A percentile compares a stretch with the other conserved stretches of the same genome.
These are phyloP conservation scores for Acrocalymma vagum DNA, from an alignment of 2,329 filamentous ascomycete genomes.

Conservation along the genomic window DNA sequence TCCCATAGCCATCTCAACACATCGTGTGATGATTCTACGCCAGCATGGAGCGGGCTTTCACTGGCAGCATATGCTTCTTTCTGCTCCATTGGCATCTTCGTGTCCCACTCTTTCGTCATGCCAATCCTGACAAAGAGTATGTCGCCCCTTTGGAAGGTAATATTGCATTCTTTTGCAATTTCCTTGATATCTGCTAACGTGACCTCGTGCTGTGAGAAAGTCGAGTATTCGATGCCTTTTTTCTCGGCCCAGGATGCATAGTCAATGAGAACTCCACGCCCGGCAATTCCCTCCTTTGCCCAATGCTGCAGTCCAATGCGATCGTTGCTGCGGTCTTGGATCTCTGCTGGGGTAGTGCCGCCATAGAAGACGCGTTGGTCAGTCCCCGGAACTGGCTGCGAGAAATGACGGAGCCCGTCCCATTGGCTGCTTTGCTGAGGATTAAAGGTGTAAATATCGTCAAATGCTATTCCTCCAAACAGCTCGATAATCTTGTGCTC, in stretches of 20 bases:
- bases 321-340: conserved; percentile 20
- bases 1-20: conserved; percentile 43
- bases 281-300: conserved; percentile 27
- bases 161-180: conserved; percentile 16
- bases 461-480: conserved; percentile 54
- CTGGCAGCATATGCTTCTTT: conserved; percentile 31
- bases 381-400: conserved; percentile 15
- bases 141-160: conserved; percentile 25
- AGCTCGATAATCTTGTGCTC: conserved; percentile 59
- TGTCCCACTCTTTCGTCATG: conserved; percentile 24
- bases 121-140: conserved; percentile 29
- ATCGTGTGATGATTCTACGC: conserved; percentile 28
- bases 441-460: conserved; percentile 28
- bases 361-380: conserved; percentile 26
- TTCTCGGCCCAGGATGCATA: conserved; percentile 22
- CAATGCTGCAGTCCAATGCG: conserved; percentile 22
- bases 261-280: conserved; percentile 28
- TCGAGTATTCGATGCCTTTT: conserved; percentile 20
- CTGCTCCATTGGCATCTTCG: conserved; percentile 10
- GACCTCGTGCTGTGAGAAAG: conserved; percentile 15
- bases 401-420: conserved; percentile 30
- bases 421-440: conserved; percentile 33
- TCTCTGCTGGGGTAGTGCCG: conserved; percentile 25
- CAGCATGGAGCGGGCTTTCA: conserved; percentile 39
- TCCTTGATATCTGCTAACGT: conserved; percentile 16